Evolutionary conservation across 768 basidiomycete genomes (phyloP).

Genomic region (Leucosporidium yakuticum): DNA sequence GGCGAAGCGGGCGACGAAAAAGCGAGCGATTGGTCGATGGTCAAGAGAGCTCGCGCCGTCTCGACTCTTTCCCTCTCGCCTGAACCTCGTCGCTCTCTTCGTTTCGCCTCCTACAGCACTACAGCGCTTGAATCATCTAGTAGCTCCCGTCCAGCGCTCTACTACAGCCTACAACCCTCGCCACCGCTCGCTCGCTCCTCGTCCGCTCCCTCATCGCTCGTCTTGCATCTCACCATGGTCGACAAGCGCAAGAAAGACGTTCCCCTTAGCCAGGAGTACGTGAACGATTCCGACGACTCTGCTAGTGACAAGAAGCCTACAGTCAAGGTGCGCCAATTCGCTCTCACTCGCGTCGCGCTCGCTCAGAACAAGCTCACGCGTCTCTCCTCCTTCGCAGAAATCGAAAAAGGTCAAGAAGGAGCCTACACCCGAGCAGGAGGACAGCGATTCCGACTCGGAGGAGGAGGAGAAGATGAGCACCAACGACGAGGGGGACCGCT

Average conservation of each 20-base stretch:
- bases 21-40: too few species aligned
- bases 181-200: not conserved
- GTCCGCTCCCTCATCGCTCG: too few species aligned
- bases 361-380: not conserved
- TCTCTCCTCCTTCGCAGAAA: not conserved
- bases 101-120: not conserved
- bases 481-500: constrained; percentile 16
- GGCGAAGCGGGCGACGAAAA: too few species aligned
- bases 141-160: too few species aligned
- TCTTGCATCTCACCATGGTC: too few species aligned
- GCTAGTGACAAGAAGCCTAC: constrained; percentile 1
- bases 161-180: not conserved
- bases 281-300: not conserved
- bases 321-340: not conserved
- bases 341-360: not conserved
- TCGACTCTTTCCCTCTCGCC: not conserved
- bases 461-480: not conserved
- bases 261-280: not conserved
- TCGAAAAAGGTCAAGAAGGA: constrained; percentile 16
- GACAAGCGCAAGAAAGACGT: not conserved
- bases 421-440: constrained; percentile 1
- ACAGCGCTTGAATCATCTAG: too few species aligned
- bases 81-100: not conserved
- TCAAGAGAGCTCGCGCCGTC: too few species aligned
- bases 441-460: not conserved